A percentile compares a stretch with the other conserved stretches of the same genome.
Evolutionary conservation across 164 flowering plant species (phyloP).

Genomic region (Sedum album): DNA sequence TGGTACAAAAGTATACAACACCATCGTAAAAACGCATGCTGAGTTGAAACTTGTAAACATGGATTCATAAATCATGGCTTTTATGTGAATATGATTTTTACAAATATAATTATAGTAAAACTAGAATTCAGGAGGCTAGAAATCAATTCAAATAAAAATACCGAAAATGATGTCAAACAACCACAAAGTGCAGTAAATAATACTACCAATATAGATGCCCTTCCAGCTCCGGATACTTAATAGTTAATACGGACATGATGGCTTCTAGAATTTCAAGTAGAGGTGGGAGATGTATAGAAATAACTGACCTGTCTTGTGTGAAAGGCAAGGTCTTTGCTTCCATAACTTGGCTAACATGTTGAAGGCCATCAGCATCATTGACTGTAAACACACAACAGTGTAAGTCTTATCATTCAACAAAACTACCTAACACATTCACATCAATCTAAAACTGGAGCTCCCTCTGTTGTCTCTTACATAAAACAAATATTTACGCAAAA

Average conservation of each 20-base stretch:
- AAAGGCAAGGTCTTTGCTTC: constrained; percentile 65
- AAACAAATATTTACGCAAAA: constrained; percentile 1
- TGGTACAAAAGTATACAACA: too few species aligned
- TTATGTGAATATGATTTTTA: too few species aligned
- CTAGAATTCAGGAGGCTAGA: too few species aligned
- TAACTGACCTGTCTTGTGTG: constrained; percentile 49
- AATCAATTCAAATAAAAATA: too few species aligned
- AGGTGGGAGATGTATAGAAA: neutral
- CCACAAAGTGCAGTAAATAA: neutral
- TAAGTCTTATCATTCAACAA: constrained; percentile 15
- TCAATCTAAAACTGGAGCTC: constrained; percentile 3
- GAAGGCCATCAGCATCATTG: constrained; percentile 90
- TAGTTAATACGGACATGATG: neutral
- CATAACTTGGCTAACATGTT: constrained; percentile 72
- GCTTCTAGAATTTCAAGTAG: neutral
- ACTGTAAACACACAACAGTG: constrained; percentile 65
- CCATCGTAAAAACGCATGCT: too few species aligned
- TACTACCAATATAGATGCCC: neutral
- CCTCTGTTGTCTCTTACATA: constrained; percentile 6
- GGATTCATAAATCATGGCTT: too few species aligned
- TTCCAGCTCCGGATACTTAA: too few species aligned
- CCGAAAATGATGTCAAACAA: neutral
- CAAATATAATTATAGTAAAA: too few species aligned
- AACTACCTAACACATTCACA: constrained; percentile 5
- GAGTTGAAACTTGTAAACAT: too few species aligned